phyloP scores from a whole-genome alignment of 805 yeast species.

The Candida ulmi region DNA sequence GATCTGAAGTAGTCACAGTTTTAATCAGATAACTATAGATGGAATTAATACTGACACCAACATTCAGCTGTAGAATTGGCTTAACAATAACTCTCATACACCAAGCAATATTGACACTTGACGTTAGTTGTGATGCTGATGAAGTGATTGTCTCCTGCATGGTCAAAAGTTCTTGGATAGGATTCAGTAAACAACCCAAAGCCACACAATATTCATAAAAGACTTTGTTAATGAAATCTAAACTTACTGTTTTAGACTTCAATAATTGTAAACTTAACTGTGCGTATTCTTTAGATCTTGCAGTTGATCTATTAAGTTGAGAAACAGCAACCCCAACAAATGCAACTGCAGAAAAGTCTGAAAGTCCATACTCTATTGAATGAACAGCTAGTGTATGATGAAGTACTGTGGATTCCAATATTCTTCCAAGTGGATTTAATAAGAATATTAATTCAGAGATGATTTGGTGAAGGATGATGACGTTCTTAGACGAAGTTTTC shows the following conservation, averaged over 20 bases:
- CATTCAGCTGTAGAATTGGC: conserved; percentile 9
- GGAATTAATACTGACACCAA: conserved; percentile 10
- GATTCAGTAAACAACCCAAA: conserved; percentile 37
- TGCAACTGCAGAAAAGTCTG: conserved; percentile 34
- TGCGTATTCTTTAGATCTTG: conserved; percentile 35
- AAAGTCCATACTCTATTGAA: conserved; percentile 34
- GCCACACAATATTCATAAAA: conserved; percentile 37
- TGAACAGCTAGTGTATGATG: conserved; percentile 29
- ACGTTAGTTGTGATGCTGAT: conserved; percentile 13
- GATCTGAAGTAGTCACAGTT: conserved; percentile 8
- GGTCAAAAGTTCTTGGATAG: conserved; percentile 30
- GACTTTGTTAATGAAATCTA: conserved; percentile 31
- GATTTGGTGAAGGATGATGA: conserved; percentile 32
- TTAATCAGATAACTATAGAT: conserved; percentile 10
- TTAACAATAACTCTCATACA: conserved; percentile 11
- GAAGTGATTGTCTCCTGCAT: conserved; percentile 19
- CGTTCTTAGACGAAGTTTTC: too few species aligned
- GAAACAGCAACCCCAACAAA: conserved; percentile 35
- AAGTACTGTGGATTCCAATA: conserved; percentile 26
- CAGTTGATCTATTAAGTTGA: conserved; percentile 26
- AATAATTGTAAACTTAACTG: conserved; percentile 34
- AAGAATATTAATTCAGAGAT: conserved; percentile 34
- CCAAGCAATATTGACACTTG: conserved; percentile 9
- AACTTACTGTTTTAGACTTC: conserved; percentile 28
- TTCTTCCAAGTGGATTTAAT: conserved; percentile 23